These are phyloP conservation scores for Neofusicoccum cordaticola DNA, from an alignment of 2,329 filamentous ascomycete species.

Conservation along the genomic window DNA sequence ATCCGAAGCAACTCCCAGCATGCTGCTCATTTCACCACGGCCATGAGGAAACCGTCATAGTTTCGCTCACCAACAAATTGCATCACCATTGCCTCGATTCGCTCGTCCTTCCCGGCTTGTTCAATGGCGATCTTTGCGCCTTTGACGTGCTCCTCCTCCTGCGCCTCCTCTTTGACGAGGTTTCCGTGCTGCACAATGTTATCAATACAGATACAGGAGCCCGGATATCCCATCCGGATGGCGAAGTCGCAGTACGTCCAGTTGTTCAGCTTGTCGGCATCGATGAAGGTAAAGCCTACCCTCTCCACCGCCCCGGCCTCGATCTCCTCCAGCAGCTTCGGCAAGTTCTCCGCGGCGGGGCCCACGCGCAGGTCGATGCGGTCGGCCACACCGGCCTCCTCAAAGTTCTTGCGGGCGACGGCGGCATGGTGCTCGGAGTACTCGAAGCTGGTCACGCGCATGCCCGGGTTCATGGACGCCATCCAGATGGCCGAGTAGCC, in stretches of 20 bases:
- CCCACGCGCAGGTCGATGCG: constrained; percentile 47
- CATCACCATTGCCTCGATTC: constrained; percentile 43
- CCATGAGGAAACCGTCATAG: constrained; percentile 47
- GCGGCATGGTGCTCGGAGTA: constrained; percentile 45
- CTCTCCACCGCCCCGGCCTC: constrained; percentile 34
- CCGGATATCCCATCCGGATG: constrained; percentile 35
- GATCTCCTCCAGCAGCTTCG: constrained; percentile 42
- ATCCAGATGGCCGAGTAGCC: constrained; percentile 56
- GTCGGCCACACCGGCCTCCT: constrained; percentile 39
- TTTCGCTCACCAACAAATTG: constrained; percentile 48
- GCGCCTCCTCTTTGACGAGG: constrained; percentile 31
- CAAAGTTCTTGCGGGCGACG: constrained; percentile 48
- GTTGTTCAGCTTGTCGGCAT: constrained; percentile 52
- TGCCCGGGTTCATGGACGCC: constrained; percentile 36
- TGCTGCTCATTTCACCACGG: constrained; percentile 31
- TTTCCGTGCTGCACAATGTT: constrained; percentile 47
- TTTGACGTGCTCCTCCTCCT: constrained; percentile 24
- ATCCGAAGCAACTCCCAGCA: neutral
- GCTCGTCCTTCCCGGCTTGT: constrained; percentile 40
- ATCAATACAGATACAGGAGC: constrained; percentile 48
- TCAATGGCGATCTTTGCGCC: constrained; percentile 42
- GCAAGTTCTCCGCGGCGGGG: constrained; percentile 42
- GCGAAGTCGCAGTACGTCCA: constrained; percentile 50
- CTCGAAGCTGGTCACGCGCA: constrained; percentile 52
- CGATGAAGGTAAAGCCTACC: constrained; percentile 54